phyloP scores from a whole-genome alignment of 352 stramenopile genomes.

The Pythium coloratum region DNA sequence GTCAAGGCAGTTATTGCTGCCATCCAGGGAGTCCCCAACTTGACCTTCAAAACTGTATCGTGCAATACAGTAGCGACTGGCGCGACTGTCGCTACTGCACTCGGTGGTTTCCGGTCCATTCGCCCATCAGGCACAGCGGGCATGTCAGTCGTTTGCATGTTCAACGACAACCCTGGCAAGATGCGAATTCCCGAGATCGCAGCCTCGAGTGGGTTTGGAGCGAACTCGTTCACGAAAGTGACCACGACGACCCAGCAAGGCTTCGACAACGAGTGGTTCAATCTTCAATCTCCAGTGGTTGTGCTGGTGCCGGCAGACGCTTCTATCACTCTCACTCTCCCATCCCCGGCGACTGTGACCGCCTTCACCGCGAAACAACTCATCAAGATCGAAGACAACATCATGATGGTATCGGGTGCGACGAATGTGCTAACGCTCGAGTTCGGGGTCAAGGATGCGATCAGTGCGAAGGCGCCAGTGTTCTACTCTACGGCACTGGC shows the following conservation, averaged over 20 bases:
- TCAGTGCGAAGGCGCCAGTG: constrained; percentile 13
- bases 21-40: constrained; percentile 51
- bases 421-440: constrained; percentile 24
- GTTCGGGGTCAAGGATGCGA: constrained; percentile 32
- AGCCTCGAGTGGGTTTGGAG: background rate
- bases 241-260: constrained; percentile 44
- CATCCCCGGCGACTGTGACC: no score
- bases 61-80: constrained; percentile 19
- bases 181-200: constrained; percentile 57
- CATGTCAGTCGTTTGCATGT: constrained; percentile 60
- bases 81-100: no score
- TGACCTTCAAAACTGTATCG: constrained; percentile 39
- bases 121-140: constrained; percentile 22
- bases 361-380: background rate
- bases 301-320: background rate
- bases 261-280: constrained; percentile 59
- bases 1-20: constrained; percentile 10
- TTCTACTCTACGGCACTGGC: background rate
- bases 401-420: constrained; percentile 15
- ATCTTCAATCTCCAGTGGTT: constrained; percentile 21
- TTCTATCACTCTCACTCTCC: no score
- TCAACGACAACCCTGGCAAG: constrained; percentile 47
- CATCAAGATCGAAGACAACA: constrained; percentile 32
- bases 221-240: constrained; percentile 24
- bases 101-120: constrained; percentile 24